phyloP scores from a whole-genome alignment of 2,329 filamentous ascomycete species.

The Xylariaceae sp. region DNA sequence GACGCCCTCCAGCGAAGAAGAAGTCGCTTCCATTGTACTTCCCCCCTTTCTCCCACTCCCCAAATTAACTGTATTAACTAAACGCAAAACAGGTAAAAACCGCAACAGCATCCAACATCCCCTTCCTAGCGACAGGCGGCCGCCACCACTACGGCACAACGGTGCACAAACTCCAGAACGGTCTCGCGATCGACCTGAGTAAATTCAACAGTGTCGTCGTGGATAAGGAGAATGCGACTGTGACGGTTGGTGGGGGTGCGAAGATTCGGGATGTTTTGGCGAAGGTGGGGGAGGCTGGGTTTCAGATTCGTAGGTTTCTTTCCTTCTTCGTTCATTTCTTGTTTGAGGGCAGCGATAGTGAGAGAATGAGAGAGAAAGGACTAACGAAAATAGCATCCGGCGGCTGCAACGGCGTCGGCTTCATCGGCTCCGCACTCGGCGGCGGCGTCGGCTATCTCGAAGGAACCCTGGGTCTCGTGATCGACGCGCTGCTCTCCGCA shows the following conservation, averaged over 20 bases:
- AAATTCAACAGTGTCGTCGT: constrained; percentile 26
- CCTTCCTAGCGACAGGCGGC: constrained; percentile 15
- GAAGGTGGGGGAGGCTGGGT: not conserved
- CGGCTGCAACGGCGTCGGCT: not conserved
- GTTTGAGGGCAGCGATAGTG: not conserved
- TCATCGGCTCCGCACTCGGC: constrained; percentile 1
- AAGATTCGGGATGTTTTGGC: not conserved
- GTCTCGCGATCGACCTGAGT: constrained; percentile 18
- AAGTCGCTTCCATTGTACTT: too few species aligned
- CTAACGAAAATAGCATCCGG: not conserved
- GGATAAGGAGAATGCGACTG: constrained; percentile 18
- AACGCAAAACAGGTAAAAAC: constrained; percentile 4
- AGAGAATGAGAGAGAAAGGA: not conserved
- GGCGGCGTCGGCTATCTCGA: not conserved
- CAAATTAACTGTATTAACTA: too few species aligned
- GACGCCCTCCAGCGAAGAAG: too few species aligned
- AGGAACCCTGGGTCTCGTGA: constrained; percentile 19
- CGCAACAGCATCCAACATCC: not conserved
- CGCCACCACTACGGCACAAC: constrained; percentile 11
- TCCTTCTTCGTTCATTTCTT: not conserved
- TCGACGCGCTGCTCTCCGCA: constrained; percentile 19
- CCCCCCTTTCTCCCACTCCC: too few species aligned
- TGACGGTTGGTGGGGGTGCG: constrained; percentile 12
- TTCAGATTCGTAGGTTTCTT: not conserved
- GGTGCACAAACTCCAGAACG: constrained; percentile 1